Conservation (phyloP, 2,329 filamentous ascomycete species). For the Neophaeococcomyces aloes region DNA sequence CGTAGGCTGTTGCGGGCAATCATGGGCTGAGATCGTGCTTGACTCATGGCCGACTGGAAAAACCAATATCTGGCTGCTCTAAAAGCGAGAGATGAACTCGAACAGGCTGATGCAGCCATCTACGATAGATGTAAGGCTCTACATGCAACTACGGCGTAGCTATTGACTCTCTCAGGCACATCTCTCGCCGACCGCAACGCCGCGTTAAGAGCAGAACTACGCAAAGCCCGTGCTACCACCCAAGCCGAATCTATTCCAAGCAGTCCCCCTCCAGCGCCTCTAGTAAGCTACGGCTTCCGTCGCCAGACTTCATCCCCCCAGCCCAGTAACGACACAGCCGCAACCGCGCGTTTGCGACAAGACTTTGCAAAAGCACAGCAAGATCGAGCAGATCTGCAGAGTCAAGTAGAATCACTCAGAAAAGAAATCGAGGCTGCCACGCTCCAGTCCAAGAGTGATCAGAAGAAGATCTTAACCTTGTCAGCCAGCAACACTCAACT, state of each 20-base stretch:
- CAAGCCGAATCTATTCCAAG: slow-evolving; percentile 39
- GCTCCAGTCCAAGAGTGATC: slow-evolving; percentile 48
- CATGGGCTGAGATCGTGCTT: slow-evolving; percentile 7
- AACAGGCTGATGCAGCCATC: slow-evolving; percentile 54
- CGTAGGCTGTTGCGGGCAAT: no score
- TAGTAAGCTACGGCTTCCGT: slow-evolving; percentile 16
- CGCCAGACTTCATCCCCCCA: slow-evolving; percentile 16
- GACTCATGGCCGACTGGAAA: slow-evolving; percentile 58
- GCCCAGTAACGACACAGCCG: slow-evolving; percentile 25
- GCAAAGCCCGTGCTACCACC: slow-evolving; percentile 51
- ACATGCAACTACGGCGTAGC: slow-evolving; percentile 7
- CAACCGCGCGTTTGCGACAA: slow-evolving; percentile 39
- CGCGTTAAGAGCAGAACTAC: slow-evolving; percentile 12
- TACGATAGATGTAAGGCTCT: slow-evolving; percentile 60
- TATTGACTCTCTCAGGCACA: slow-evolving; percentile 10
- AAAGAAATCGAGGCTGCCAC: slow-evolving; percentile 56
- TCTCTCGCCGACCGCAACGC: slow-evolving; percentile 22
- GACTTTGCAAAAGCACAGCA: slow-evolving; percentile 70
- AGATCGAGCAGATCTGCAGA: slow-evolving; percentile 57
- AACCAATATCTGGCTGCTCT: slow-evolving; percentile 71
- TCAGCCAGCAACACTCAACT: slow-evolving; percentile 53
- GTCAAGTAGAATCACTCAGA: slow-evolving; percentile 51
- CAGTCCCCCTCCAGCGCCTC: slow-evolving; percentile 20
- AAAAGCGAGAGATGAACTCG: slow-evolving; percentile 58
- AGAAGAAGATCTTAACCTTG: slow-evolving; percentile 50